Conservation (phyloP, 768 basidiomycete species). For the Chalciporus pseudorubinellus region DNA sequence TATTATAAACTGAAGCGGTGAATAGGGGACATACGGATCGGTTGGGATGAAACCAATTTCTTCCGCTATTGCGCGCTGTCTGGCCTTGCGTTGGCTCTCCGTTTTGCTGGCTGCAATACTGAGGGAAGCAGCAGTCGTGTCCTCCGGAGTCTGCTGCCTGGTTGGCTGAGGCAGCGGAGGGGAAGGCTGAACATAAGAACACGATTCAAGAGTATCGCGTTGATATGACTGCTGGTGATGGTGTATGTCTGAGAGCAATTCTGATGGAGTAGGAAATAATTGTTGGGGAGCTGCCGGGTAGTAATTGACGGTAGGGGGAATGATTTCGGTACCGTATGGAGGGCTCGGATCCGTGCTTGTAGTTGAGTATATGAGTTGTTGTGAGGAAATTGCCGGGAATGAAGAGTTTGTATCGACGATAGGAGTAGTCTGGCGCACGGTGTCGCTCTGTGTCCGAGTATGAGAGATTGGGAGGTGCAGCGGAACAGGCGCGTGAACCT, state of each 20-base stretch:
- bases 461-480: slow-evolving; percentile 13
- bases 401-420: slow-evolving; percentile 3
- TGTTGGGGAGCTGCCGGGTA: slow-evolving; percentile 25
- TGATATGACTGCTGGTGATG: slow-evolving; percentile 3
- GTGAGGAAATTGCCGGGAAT: slow-evolving; percentile 5
- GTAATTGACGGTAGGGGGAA: slow-evolving; percentile 16
- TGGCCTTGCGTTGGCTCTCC: slow-evolving; percentile 55
- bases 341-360: slow-evolving; percentile 3
- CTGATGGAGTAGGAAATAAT: slow-evolving; percentile 65
- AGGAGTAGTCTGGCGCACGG: slow-evolving; percentile 9
- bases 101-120: slow-evolving; percentile 25
- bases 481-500: slow-evolving; percentile 30
- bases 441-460: slow-evolving; percentile 8
- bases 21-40: slow-evolving; percentile 50
- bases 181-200: slow-evolving; percentile 9
- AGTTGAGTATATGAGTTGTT: slow-evolving; percentile 14
- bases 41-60: slow-evolving; percentile 56
- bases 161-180: slow-evolving; percentile 5
- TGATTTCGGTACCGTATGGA: neutral
- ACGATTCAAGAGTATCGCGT: slow-evolving; percentile 4
- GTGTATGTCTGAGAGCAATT: slow-evolving; percentile 50
- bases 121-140: neutral
- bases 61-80: slow-evolving; percentile 55
- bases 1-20: neutral
- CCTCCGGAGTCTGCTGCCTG: slow-evolving; percentile 16